Conservation (phyloP, 2,329 filamentous ascomycete species). For the Colletotrichum cereale region DNA sequence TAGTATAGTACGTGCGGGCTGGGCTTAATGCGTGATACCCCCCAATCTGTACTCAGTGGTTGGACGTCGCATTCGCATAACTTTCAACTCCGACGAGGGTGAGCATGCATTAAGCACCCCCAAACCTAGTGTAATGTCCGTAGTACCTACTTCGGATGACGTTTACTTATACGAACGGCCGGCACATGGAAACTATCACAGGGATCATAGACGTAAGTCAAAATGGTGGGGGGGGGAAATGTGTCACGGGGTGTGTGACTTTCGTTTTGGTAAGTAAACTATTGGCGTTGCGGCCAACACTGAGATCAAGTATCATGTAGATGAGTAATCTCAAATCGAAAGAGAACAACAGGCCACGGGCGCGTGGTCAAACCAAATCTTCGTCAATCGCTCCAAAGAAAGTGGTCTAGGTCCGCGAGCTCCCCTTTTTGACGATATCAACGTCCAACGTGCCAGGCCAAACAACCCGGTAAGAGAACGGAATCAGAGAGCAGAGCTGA, state of each 20-base stretch:
- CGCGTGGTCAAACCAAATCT: slow-evolving; percentile 17
- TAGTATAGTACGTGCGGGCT: not conserved
- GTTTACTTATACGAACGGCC: too few relatives aligned
- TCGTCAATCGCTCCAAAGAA: slow-evolving; percentile 49
- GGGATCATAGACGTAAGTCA: not conserved
- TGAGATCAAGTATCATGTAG: slow-evolving; percentile 24
- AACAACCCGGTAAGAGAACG: slow-evolving; percentile 22
- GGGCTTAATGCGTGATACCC: slow-evolving; percentile 11
- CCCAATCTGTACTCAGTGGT: slow-evolving; percentile 1
- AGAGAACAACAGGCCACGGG: slow-evolving; percentile 32
- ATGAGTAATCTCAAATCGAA: slow-evolving; percentile 31
- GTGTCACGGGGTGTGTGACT: slow-evolving; percentile 23
- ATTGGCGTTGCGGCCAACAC: slow-evolving; percentile 39
- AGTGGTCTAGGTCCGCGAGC: slow-evolving; percentile 43
- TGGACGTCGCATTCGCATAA: slow-evolving; percentile 20
- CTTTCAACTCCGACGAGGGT: not conserved
- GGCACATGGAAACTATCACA: slow-evolving; percentile 1
- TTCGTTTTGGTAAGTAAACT: slow-evolving; percentile 28
- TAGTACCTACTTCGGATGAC: slow-evolving; percentile 2
- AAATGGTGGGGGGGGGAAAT: slow-evolving; percentile 10
- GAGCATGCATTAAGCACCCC: not conserved
- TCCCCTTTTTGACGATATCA: slow-evolving; percentile 31
- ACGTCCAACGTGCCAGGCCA: slow-evolving; percentile 16
- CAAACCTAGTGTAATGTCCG: not conserved
- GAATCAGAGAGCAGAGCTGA: slow-evolving; percentile 45